Base-by-base conservation (phyloP, 2,329 filamentous ascomycete species). In the Cercospora nicotianae region DNA sequence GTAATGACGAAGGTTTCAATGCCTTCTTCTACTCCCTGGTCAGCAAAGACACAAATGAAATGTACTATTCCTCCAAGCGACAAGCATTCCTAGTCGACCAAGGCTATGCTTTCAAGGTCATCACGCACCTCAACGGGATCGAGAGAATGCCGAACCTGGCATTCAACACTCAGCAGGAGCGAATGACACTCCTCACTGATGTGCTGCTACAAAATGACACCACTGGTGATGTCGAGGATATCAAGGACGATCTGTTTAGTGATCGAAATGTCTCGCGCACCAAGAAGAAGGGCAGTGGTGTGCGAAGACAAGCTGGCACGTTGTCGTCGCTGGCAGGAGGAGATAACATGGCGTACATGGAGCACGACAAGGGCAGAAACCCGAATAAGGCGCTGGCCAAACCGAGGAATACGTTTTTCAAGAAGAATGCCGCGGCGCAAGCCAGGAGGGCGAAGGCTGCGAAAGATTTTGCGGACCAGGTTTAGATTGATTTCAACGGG, bases 11-110 rank as follows among this genome's bases (percentile, higher is more conserved):
- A 79, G 95, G 95, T 7, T 99, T 99, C 80, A 99, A 99, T 77
- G 95, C 95, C 0, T 99, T 98, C 80, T 99, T 99, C 83, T 99
- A 99, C 81, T 96, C 93, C 0, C 86, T 99, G 0, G 95, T 99
- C 3, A 96, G 92, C 5, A 98, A 98, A 79, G 95, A 99, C 77
- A 99, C 95, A 0, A 90, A 94, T 69, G 95, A 99, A 79, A 98
- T 99, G 94, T 95, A 90, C 78, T 99, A 97, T 79, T 97, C 94
- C 0, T 94, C 93, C 3, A 98, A 97, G 80, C 88, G 95, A 9
- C 95, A 99, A 80, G 94, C 95, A 0, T 99, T 99, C 82, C 85
- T 99, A 0, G 94, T 99, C 23, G 95, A 99, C 73, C 95, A 99
- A 80, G 95, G 95, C 9, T 99, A 99, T 78, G 94, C 95, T 0